Evolutionary conservation across 345 rosid genomes (phyloP), one percentile per base, ranked within the genome.

Genomic region (Eucalyptus marginata): DNA sequence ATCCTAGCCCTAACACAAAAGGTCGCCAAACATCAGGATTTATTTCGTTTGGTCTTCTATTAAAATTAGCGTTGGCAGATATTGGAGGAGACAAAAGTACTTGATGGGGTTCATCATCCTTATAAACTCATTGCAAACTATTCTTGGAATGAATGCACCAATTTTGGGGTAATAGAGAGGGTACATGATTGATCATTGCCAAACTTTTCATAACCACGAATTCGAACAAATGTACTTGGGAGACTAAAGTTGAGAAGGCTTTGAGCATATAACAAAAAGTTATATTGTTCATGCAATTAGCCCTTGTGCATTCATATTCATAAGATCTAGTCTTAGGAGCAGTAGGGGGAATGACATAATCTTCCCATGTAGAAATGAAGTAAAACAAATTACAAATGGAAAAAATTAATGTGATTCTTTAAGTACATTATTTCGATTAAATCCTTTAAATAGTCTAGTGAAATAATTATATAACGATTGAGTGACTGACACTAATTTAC

Each of bases 401-500:
- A 62, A 62, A 62, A 62, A 6, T 62, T 52, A 52, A 18, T 51
- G 15, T 12, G 68, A 17, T 62, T 13, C 14, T 62, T 8, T 62
- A 62, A 8, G 3, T 1, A 10, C 44, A 6, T 62, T n/a, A 29
- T 64, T 64, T 7, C 3, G 1, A 64, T n/a, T 15, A 7, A 29
- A 13, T 31, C 31, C 71, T 13, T 29, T 3, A 64, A 64, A 29
- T 29, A 29, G 5, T 29, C 9, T 14, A 62, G 71, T 29, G 3
- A 14, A 62, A 62, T 9, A 66, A 66, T 2, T 66, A 66, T 8
- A 66, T 2, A 66, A 31, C 0, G 0, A 66, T 16, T 1, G 0
- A 66, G 43, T 16, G 3, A 8, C 1, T 31, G 5, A 17, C 13
- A 31, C 2, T 33, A 33, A 33, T 68, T 68, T 33, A 33, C 2